Evolutionary conservation across 768 basidiomycete genomes (phyloP).

Genomic region (Naganishia antarctica): DNA sequence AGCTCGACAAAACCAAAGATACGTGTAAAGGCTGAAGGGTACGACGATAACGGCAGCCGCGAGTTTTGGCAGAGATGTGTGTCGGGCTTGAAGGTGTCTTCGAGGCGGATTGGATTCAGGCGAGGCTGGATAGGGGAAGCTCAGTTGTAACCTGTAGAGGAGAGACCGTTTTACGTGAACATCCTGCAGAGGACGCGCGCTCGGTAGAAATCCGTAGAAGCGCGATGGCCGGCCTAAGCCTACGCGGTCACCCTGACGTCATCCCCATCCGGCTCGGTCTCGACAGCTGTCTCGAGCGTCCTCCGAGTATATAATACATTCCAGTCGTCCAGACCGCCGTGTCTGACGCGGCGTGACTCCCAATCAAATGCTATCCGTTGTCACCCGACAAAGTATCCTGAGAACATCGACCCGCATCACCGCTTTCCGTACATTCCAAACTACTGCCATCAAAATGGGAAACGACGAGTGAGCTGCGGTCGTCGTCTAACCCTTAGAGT

Average conservation of each 20-base stretch:
- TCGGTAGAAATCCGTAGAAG: too few species aligned
- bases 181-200: too few species aligned
- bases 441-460: conserved; percentile 39
- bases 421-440: conserved; percentile 24
- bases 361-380: background rate
- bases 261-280: background rate
- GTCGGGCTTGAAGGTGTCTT: conserved; percentile 5
- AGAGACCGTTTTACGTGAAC: too few species aligned
- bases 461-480: conserved; percentile 65
- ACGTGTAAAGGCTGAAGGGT: conserved; percentile 9
- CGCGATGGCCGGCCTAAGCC: too few species aligned
- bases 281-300: too few species aligned
- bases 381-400: conserved; percentile 10
- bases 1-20: background rate
- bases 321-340: too few species aligned
- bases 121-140: conserved; percentile 16
- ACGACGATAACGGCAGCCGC: conserved; percentile 5
- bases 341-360: too few species aligned
- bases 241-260: too few species aligned
- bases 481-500: background rate
- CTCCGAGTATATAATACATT: too few species aligned
- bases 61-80: conserved; percentile 18
- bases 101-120: conserved; percentile 2
- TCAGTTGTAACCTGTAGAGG: background rate
- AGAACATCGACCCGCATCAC: conserved; percentile 18